These are phyloP conservation scores for Sugiyamaella paludigena DNA, from an alignment of 1,139 yeast genomes.

Conservation along the genomic window DNA sequence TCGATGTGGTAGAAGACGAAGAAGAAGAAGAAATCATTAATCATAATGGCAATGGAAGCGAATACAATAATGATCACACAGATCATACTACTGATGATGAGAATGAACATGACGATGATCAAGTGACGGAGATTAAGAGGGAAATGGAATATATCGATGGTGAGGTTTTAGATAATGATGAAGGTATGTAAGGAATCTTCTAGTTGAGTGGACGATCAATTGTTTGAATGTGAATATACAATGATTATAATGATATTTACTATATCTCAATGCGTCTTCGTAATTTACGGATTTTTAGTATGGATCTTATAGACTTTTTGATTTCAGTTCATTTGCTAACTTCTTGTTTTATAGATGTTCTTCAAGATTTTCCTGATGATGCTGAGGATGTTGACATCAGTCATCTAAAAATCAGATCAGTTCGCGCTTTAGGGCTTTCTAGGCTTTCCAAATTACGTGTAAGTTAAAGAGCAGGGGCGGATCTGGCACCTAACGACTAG, in stretches of 20 bases:
- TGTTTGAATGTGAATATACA: no score
- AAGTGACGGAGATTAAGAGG: slow-evolving; percentile 5
- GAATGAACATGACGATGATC: slow-evolving; percentile 1
- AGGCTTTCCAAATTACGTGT: slow-evolving; percentile 33
- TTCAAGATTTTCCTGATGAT: slow-evolving; percentile 60
- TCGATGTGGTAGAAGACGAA: neutral
- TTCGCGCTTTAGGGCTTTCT: slow-evolving; percentile 61
- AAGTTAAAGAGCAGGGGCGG: slow-evolving; percentile 18
- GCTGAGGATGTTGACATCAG: slow-evolving; percentile 69
- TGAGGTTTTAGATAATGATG: slow-evolving; percentile 28
- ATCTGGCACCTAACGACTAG: no score
- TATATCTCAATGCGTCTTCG: no score
- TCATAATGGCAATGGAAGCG: no score
- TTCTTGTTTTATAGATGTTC: slow-evolving; percentile 46
- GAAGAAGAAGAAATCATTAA: neutral
- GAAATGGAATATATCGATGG: slow-evolving; percentile 26
- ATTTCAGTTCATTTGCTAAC: no score
- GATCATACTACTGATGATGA: slow-evolving; percentile 3
- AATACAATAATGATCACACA: slow-evolving; percentile 1
- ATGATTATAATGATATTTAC: no score
- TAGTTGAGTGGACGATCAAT: no score
- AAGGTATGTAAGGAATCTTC: slow-evolving; percentile 16
- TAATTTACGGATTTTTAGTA: neutral
- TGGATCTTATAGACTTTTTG: no score
- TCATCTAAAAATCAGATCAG: slow-evolving; percentile 69